These are phyloP conservation scores for Schizosaccharomyces lindneri DNA, from an alignment of 805 yeast genomes.

Conservation along the genomic window DNA sequence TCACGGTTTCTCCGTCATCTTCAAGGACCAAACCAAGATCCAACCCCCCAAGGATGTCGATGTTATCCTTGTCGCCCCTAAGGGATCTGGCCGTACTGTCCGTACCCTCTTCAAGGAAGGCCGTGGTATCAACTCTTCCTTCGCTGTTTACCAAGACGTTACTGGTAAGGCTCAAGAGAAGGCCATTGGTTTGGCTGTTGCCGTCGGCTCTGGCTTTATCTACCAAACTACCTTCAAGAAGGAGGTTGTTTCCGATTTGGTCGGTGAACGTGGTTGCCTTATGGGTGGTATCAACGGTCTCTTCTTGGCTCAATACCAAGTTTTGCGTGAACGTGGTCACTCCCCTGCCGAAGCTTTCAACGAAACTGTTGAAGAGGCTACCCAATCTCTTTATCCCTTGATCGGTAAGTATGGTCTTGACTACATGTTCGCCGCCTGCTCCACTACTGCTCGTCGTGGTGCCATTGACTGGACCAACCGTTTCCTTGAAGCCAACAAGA, in stretches of 20 bases:
- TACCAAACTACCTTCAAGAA: conserved; percentile 98
- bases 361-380: conserved; percentile 99
- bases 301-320: conserved; percentile 99
- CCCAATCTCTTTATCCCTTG: conserved; percentile 97
- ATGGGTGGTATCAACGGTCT: conserved; percentile 99
- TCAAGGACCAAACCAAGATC: conserved; percentile 90
- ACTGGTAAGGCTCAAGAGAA: conserved; percentile 98
- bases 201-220: conserved; percentile 98
- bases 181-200: conserved; percentile 94
- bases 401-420: conserved; percentile 99
- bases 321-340: conserved; percentile 97
- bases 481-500: conserved; percentile 96
- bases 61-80: conserved; percentile 97
- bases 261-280: conserved; percentile 99
- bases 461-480: conserved; percentile 99
- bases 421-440: conserved; percentile 99
- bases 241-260: conserved; percentile 96
- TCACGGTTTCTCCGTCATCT: conserved; percentile 98
- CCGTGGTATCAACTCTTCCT: conserved; percentile 98
- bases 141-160: conserved; percentile 98
- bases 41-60: conserved; percentile 87
- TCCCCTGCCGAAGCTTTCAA: conserved; percentile 99
- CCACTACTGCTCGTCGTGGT: conserved; percentile 99
- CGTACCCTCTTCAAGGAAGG: conserved; percentile 99
- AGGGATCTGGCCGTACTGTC: conserved; percentile 99